Evolutionary conservation across 345 rosid genomes (phyloP).

Genomic region (Gossypium anomalum): DNA sequence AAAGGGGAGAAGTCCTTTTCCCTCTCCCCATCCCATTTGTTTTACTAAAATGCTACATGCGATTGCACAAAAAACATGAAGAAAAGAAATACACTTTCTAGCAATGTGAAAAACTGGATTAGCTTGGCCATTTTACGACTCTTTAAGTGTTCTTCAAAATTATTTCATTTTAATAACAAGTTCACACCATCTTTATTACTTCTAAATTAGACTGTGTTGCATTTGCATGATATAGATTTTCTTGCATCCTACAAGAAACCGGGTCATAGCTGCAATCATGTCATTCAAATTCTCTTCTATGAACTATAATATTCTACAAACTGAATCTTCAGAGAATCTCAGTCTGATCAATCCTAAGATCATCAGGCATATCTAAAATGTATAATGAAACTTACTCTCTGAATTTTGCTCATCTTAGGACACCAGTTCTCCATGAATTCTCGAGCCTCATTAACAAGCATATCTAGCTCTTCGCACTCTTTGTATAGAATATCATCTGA

Average conservation of each 20-base stretch:
- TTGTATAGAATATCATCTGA: conserved; percentile 47
- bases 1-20: no score
- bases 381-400: conserved; percentile 48
- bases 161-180: neutral
- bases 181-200: no score
- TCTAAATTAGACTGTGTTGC: neutral
- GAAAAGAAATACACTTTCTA: neutral
- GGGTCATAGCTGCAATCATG: no score
- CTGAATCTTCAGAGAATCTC: no score
- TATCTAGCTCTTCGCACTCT: conserved; percentile 70
- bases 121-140: neutral
- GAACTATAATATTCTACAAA: no score
- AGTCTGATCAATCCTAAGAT: no score
- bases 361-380: neutral
- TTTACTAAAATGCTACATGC: neutral
- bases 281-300: no score
- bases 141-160: neutral
- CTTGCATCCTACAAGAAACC: neutral
- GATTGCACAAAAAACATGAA: neutral
- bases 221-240: neutral
- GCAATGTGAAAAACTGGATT: neutral
- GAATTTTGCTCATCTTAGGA: conserved; percentile 71
- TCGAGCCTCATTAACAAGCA: conserved; percentile 62
- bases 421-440: conserved; percentile 83
- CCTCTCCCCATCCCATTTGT: neutral